These are phyloP conservation scores for Lachnellula hyalina DNA, from an alignment of 2,329 filamentous ascomycete species.

Conservation along the genomic window DNA sequence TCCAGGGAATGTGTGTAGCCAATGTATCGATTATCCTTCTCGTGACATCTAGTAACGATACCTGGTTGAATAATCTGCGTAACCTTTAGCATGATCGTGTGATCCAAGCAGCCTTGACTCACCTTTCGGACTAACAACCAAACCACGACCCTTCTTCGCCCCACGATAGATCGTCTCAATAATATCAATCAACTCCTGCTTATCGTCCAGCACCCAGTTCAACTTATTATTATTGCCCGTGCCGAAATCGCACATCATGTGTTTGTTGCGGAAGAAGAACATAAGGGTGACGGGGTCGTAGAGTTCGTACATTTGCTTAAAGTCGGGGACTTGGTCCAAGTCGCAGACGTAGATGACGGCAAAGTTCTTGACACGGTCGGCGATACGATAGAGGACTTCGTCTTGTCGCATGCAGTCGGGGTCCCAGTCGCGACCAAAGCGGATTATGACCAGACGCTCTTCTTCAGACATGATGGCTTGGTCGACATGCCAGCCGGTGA, in stretches of 20 bases:
- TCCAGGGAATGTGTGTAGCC: neutral
- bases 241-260: conserved; percentile 97
- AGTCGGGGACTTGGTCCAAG: conserved; percentile 83
- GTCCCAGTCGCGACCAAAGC: conserved; percentile 84
- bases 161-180: conserved; percentile 96
- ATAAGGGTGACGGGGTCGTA: conserved; percentile 93
- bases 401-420: conserved; percentile 78
- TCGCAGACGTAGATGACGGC: conserved; percentile 92
- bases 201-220: conserved; percentile 94
- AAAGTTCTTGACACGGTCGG: conserved; percentile 90
- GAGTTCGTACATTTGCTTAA: conserved; percentile 92
- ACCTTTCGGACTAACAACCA: conserved; percentile 91
- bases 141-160: conserved; percentile 95
- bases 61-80: conserved; percentile 55
- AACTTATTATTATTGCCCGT: conserved; percentile 99
- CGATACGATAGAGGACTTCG: conserved; percentile 91
- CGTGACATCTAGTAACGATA: conserved; percentile 53
- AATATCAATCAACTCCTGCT: conserved; percentile 98
- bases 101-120: neutral
- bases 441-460: conserved; percentile 87
- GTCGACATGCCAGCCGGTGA: conserved; percentile 95
- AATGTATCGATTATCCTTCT: too few species aligned
- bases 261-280: conserved; percentile 98
- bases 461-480: conserved; percentile 87
- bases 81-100: conserved; percentile 5